Evolutionary conservation across 257 asterid species (phyloP).

Genomic region (Agastache rugosa): DNA sequence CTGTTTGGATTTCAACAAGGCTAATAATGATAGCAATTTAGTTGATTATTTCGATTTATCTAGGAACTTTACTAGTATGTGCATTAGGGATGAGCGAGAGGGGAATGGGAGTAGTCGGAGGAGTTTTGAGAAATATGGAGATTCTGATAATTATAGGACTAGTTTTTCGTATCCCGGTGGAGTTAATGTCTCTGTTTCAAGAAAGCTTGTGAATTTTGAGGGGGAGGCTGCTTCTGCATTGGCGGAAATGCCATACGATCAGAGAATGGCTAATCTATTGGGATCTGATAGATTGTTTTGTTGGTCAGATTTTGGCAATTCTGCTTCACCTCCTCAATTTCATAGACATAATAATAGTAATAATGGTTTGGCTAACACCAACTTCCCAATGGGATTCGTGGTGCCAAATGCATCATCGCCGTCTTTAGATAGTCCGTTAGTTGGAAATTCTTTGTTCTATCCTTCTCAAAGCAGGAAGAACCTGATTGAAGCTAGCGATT

Average conservation of each 20-base stretch:
- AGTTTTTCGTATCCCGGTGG: slow-evolving; percentile 43
- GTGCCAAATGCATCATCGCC: slow-evolving; percentile 36
- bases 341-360: slow-evolving; percentile 2
- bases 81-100: slow-evolving; percentile 49
- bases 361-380: slow-evolving; percentile 35
- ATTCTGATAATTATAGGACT: slow-evolving; percentile 37
- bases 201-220: slow-evolving; percentile 40
- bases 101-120: slow-evolving; percentile 35
- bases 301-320: slow-evolving; percentile 41
- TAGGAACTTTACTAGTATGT: slow-evolving; percentile 48
- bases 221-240: slow-evolving; percentile 43
- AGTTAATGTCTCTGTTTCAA: slow-evolving; percentile 42
- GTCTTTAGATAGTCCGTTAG: slow-evolving; percentile 40
- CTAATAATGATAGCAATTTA: slow-evolving; percentile 33
- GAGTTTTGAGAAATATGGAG: slow-evolving; percentile 41
- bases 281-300: slow-evolving; percentile 44
- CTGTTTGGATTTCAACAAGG: slow-evolving; percentile 41
- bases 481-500: slow-evolving; percentile 40
- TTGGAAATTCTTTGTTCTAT: slow-evolving; percentile 39
- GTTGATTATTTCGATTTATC: slow-evolving; percentile 47
- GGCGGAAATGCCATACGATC: slow-evolving; percentile 46
- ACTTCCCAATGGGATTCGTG: slow-evolving; percentile 48
- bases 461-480: slow-evolving; percentile 46
- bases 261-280: slow-evolving; percentile 32
- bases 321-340: slow-evolving; percentile 43